These are phyloP conservation scores for Zea luxurians DNA, from an alignment of 176 grass and related monocot genomes.

Conservation along the genomic window DNA sequence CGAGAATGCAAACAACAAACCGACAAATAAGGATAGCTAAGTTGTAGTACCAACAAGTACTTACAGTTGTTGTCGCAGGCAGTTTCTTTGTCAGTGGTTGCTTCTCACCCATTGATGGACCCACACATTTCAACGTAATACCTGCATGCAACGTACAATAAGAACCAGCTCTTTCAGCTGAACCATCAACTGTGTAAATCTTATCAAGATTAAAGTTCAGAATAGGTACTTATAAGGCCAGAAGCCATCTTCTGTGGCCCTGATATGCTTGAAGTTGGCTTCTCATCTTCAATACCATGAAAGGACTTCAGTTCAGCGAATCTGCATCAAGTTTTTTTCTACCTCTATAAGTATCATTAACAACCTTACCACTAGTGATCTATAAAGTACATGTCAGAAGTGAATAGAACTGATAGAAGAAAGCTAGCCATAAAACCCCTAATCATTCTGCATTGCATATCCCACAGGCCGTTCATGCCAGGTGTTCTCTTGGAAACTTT, in stretches of 20 bases:
- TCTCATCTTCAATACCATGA: slow-evolving; percentile 91
- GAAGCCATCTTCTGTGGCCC: slow-evolving; percentile 86
- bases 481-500: background rate
- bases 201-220: slow-evolving; percentile 16
- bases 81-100: slow-evolving; percentile 79
- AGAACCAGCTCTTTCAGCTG: background rate
- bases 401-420: background rate
- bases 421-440: background rate
- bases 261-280: slow-evolving; percentile 48
- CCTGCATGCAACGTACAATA: slow-evolving; percentile 43
- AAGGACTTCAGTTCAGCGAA: slow-evolving; percentile 73
- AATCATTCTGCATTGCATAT: background rate
- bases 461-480: background rate
- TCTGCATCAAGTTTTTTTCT: slow-evolving; percentile 41
- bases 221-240: slow-evolving; percentile 68
- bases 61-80: slow-evolving; percentile 76
- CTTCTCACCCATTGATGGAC: slow-evolving; percentile 91
- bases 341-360: slow-evolving; percentile 12
- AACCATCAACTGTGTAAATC: background rate
- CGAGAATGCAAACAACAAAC: background rate
- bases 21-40: background rate
- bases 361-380: background rate
- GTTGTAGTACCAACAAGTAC: slow-evolving; percentile 17
- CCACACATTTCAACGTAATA: slow-evolving; percentile 88
- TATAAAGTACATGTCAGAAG: background rate